These are phyloP conservation scores for Euryodendron excelsum DNA, from an alignment of 148 eudicot genomes.

Conservation along the genomic window DNA sequence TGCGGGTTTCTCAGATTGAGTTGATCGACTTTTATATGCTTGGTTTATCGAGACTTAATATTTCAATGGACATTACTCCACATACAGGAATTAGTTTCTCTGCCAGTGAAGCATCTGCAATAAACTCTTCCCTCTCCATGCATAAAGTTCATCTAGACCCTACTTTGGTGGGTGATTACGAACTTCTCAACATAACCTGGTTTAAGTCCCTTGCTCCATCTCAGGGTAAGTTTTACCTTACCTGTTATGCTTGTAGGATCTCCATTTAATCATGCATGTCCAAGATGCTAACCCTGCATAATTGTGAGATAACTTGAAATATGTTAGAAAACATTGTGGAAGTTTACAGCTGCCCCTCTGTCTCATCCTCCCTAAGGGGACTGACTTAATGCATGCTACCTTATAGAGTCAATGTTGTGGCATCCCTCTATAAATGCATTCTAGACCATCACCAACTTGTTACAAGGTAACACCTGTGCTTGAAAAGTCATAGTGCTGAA, in stretches of 20 bases:
- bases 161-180: constrained; percentile 68
- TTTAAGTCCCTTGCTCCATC: constrained; percentile 69
- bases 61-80: constrained; percentile 93
- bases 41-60: constrained; percentile 67
- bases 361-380: not conserved
- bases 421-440: no score
- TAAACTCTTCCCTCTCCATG: constrained; percentile 65
- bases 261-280: not conserved
- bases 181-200: constrained; percentile 87
- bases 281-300: not conserved
- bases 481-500: no score
- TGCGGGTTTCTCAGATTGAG: constrained; percentile 70
- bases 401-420: no score
- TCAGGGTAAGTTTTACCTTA: constrained; percentile 49
- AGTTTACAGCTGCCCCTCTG: not conserved
- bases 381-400: no score
- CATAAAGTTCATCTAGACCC: constrained; percentile 75
- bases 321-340: not conserved
- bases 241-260: not conserved
- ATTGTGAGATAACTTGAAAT: not conserved
- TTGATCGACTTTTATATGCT: constrained; percentile 78
- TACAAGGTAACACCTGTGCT: no score
- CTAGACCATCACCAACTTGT: no score
- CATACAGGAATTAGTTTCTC: constrained; percentile 75
- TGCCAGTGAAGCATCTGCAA: constrained; percentile 51